A percentile compares a stretch with the other conserved stretches of the same genome.
Evolutionary conservation across 768 basidiomycete species (phyloP).

Genomic region (Naganishia randhawae): DNA sequence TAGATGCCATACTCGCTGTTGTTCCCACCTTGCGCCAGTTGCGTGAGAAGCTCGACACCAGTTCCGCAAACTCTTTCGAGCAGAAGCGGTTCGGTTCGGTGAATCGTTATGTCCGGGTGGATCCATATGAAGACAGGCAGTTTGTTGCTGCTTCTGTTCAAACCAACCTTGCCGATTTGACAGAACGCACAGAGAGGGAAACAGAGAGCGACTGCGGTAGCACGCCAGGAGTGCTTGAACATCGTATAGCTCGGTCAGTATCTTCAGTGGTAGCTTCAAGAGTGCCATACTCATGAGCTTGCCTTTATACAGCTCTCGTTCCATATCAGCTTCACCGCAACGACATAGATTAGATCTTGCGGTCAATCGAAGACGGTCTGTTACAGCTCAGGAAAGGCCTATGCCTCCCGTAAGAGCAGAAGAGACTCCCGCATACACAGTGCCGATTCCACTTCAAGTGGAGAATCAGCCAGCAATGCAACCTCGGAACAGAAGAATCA

Average conservation of each 20-base stretch:
- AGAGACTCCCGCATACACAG: background rate
- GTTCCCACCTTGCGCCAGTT: constrained; percentile 22
- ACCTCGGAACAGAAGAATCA: constrained; percentile 11
- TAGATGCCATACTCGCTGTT: constrained; percentile 19
- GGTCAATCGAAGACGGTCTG: constrained; percentile 3
- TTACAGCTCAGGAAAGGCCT: constrained; percentile 11
- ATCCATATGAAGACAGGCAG: constrained; percentile 12
- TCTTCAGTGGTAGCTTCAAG: background rate
- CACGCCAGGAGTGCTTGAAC: background rate
- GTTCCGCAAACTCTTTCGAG: background rate
- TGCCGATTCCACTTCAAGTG: background rate
- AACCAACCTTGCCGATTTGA: constrained; percentile 14
- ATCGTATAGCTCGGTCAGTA: constrained; percentile 5
- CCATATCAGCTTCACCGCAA: constrained; percentile 1
- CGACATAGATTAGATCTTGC: background rate
- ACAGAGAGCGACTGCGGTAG: constrained; percentile 16
- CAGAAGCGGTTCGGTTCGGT: background rate
- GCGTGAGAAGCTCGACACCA: constrained; percentile 10
- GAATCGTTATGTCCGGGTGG: constrained; percentile 16
- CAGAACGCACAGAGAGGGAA: constrained; percentile 20
- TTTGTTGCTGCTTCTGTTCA: constrained; percentile 15
- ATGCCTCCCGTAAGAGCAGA: constrained; percentile 12
- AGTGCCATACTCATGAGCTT: background rate
- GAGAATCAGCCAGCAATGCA: background rate
- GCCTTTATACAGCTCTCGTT: background rate